Percentiles rank a stretch among this genome's conserved stretches.
Evolutionary conservation across 1,284 basidiomycete genomes (phyloP).

Genomic region (Puccinia brachypodii): DNA sequence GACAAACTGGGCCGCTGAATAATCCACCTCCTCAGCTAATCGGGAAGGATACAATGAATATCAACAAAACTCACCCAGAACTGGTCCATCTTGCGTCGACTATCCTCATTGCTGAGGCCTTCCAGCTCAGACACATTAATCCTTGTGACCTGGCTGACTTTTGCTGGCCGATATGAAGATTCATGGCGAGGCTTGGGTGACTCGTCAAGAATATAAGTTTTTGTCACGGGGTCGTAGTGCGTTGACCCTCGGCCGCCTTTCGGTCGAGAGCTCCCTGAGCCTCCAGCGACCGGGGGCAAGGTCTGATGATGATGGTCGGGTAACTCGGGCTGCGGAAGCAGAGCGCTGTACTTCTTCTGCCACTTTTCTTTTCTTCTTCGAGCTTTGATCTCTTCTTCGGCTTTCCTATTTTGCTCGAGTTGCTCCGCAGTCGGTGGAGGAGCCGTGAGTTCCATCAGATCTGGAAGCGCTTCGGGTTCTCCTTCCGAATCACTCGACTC

Average conservation of each 20-base stretch:
- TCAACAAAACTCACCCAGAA: constrained; percentile 23
- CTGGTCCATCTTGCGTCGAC: constrained; percentile 16
- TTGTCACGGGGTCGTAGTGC: not conserved
- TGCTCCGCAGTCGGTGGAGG: not conserved
- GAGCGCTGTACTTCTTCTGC: not conserved
- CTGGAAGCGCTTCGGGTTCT: not conserved
- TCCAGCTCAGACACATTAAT: constrained; percentile 2
- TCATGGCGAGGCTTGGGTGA: not conserved
- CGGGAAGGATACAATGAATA: not conserved
- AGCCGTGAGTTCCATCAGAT: not conserved
- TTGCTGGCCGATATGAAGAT: not conserved
- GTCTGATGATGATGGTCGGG: not conserved
- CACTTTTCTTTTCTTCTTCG: constrained; percentile 11
- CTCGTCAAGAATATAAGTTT: not conserved
- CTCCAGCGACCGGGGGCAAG: not conserved
- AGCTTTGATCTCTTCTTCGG: constrained; percentile 11
- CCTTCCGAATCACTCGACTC: constrained; percentile 21
- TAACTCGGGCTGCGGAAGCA: not conserved
- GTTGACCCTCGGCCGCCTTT: not conserved
- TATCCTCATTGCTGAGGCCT: constrained; percentile 4
- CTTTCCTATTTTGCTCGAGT: not conserved
- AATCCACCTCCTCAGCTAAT: too few relatives aligned
- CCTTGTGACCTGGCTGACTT: not conserved
- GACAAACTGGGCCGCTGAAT: too few relatives aligned
- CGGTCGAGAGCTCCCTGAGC: not conserved